Percentiles rank a stretch among this genome's conserved stretches.
Conservation (phyloP, 1,139 yeast species). For the Geotrichum cucujoidarum region DNA sequence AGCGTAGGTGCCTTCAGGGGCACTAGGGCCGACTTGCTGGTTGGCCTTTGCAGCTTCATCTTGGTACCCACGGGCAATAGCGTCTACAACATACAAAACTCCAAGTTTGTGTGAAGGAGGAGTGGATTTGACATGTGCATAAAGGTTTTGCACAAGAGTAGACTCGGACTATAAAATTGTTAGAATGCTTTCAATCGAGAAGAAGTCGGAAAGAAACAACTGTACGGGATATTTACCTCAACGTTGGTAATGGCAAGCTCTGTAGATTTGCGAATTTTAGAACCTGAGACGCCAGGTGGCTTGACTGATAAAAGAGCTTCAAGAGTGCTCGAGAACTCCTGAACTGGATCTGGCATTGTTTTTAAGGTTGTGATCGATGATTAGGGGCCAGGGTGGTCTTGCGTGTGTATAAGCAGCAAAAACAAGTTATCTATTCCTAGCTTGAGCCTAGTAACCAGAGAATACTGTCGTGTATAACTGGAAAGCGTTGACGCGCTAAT, state of each 20-base stretch:
- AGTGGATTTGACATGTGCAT: slow-evolving; percentile 65
- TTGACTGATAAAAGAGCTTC: slow-evolving; percentile 71
- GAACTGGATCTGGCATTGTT: slow-evolving; percentile 32
- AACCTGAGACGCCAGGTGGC: slow-evolving; percentile 93
- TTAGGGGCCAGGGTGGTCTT: too few relatives aligned
- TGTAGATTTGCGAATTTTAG: slow-evolving; percentile 83
- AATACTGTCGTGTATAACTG: too few relatives aligned
- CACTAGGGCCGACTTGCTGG: slow-evolving; percentile 42
- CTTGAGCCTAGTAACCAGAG: too few relatives aligned
- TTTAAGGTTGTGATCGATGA: too few relatives aligned
- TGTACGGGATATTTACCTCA: slow-evolving; percentile 32
- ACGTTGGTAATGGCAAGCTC: slow-evolving; percentile 72
- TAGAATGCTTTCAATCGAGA: too few relatives aligned
- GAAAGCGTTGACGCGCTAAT: too few relatives aligned
- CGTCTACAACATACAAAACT: slow-evolving; percentile 83
- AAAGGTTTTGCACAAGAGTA: slow-evolving; percentile 53
- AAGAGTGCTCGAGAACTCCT: slow-evolving; percentile 65
- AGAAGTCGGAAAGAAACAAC: background rate
- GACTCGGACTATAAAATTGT: slow-evolving; percentile 44
- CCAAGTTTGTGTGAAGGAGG: slow-evolving; percentile 86
- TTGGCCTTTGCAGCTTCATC: slow-evolving; percentile 63
- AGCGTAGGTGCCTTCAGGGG: slow-evolving; percentile 67
- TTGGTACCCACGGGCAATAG: slow-evolving; percentile 79
- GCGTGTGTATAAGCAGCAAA: too few relatives aligned
- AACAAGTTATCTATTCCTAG: too few relatives aligned